Base-by-base conservation (phyloP, 176 grass and related monocot species). In the Musa schizocarpa region DNA sequence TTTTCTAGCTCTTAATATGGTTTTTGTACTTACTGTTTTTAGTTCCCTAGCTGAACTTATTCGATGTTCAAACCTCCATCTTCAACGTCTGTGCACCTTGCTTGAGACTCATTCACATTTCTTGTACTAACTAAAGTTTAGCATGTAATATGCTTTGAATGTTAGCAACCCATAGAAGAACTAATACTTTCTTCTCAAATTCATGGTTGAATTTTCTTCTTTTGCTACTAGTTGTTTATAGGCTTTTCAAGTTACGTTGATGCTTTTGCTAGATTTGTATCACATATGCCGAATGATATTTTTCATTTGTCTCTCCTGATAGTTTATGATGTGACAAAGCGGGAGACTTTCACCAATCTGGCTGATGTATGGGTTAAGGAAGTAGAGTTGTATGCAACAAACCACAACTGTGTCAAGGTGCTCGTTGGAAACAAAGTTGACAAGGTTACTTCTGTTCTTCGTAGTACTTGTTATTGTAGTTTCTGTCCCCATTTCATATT, bases 361-460 rank as follows among this genome's bases (percentile, higher is more conserved):
- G 79, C 84, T 86, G 90, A 94, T 78, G 82, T 99, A 61, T 99
- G 95, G 95, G 79, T 85, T 54, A 94, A 99, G 73, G 95, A 99
- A 83, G 83, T 94, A 63, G 90, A 94, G 82, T 52, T 89, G 65
- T 86, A 94, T 77, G 91, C 91, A 52, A 89, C 88, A 82, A 91
- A 89, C 74, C 82, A 84, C 73, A 82, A 89, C 8, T 94, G 88
- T 55, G 63, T 99, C 76, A 99, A 99, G 83, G 89, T 99, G 80
- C 86, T 99, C 81, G 95, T 99, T 75, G 90, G 95, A 71, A 99
- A 94, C 76, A 99, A 99, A 87, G 75, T 92, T 75, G 95, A 99
- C 76, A 99, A 94, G 95, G 95, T 99, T 81, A 53, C 13, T 74
- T 50, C 52, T 57, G 50, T 22, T 74, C 26, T 67, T 34, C 9